A percentile compares a stretch with the other conserved stretches of the same genome.
phyloP scores from a whole-genome alignment of 208 protist genomes.

The Wallacemonas sp. region DNA sequence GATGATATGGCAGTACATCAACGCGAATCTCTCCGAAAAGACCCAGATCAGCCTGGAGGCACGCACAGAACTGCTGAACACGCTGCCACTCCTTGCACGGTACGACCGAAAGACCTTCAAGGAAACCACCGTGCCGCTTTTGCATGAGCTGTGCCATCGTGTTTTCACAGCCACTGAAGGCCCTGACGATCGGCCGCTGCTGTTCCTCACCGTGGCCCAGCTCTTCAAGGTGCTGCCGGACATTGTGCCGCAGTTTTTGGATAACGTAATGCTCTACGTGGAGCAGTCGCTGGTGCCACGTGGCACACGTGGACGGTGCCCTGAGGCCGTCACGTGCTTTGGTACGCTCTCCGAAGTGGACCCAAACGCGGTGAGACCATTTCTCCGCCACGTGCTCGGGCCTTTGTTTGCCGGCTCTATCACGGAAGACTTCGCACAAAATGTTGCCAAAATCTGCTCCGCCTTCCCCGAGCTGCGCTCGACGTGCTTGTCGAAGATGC shows the following conservation, averaged over 20 bases:
- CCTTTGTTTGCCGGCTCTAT: slow-evolving; percentile 73
- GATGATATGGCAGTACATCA: slow-evolving; percentile 64
- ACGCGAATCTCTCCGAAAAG: slow-evolving; percentile 33
- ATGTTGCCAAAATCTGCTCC: slow-evolving; percentile 83
- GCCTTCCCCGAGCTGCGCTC: slow-evolving; percentile 89
- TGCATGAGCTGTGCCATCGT: slow-evolving; percentile 40
- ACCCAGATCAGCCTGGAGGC: slow-evolving; percentile 30
- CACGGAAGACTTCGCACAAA: slow-evolving; percentile 70
- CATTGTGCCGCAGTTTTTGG: slow-evolving; percentile 61
- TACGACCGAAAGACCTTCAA: slow-evolving; percentile 75
- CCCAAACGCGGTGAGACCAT: slow-evolving; percentile 75
- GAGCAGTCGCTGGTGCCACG: slow-evolving; percentile 56
- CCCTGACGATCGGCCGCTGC: slow-evolving; percentile 50
- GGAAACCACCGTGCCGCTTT: slow-evolving; percentile 39
- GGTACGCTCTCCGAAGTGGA: slow-evolving; percentile 68
- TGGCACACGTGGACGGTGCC: slow-evolving; percentile 58
- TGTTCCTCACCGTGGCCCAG: slow-evolving; percentile 64
- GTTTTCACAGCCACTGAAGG: slow-evolving; percentile 50
- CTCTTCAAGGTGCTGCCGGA: slow-evolving; percentile 68
- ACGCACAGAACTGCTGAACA: slow-evolving; percentile 49
- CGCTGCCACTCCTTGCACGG: slow-evolving; percentile 67
- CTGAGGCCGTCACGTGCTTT: slow-evolving; percentile 84
- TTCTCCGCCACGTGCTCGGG: slow-evolving; percentile 70
- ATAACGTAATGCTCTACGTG: slow-evolving; percentile 81
- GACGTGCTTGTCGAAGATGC: slow-evolving; percentile 85